Percentiles rank a stretch among this genome's conserved stretches.
phyloP scores from a whole-genome alignment of 306 rosid species.

The Glycine tomentella region DNA sequence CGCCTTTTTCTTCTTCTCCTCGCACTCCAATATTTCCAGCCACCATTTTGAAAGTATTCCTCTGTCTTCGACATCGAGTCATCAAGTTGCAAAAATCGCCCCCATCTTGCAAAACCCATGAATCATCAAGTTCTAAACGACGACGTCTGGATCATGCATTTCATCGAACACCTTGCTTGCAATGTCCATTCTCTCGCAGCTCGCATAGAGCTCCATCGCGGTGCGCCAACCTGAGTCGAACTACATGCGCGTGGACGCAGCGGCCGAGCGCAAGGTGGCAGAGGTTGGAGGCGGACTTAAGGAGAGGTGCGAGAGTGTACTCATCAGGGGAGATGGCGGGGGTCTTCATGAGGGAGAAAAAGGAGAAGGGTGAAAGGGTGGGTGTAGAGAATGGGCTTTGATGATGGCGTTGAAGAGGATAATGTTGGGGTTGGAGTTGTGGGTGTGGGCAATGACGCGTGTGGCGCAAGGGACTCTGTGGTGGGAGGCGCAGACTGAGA shows the following conservation, averaged over 20 bases:
- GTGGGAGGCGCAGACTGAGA: conserved; percentile 66
- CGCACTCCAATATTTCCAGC: too few species aligned
- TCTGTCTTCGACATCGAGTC: too few species aligned
- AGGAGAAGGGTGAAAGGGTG: conserved; percentile 64
- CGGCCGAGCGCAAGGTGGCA: conserved; percentile 58
- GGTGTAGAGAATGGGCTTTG: conserved; percentile 56
- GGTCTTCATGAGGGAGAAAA: conserved; percentile 61
- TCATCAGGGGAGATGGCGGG: conserved; percentile 59
- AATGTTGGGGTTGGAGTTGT: conserved; percentile 67
- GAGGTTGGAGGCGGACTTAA: conserved; percentile 67
- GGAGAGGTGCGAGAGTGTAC: conserved; percentile 71
- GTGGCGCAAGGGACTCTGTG: conserved; percentile 58
- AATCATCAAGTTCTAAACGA: conserved; percentile 82
- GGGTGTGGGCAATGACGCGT: conserved; percentile 58
- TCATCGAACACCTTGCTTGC: conserved; percentile 71
- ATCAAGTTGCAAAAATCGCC: too few species aligned
- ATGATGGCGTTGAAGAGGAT: conserved; percentile 82
- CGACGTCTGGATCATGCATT: conserved; percentile 60
- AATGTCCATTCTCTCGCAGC: conserved; percentile 58
- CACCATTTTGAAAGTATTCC: too few species aligned
- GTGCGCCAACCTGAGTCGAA: conserved; percentile 51
- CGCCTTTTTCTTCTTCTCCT: too few species aligned
- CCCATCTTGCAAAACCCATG: conserved; percentile 74
- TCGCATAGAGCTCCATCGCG: conserved; percentile 57
- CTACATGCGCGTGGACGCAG: conserved; percentile 55